These are phyloP conservation scores for Litchi chinensis DNA, from an alignment of 345 rosid genomes.

Conservation along the genomic window DNA sequence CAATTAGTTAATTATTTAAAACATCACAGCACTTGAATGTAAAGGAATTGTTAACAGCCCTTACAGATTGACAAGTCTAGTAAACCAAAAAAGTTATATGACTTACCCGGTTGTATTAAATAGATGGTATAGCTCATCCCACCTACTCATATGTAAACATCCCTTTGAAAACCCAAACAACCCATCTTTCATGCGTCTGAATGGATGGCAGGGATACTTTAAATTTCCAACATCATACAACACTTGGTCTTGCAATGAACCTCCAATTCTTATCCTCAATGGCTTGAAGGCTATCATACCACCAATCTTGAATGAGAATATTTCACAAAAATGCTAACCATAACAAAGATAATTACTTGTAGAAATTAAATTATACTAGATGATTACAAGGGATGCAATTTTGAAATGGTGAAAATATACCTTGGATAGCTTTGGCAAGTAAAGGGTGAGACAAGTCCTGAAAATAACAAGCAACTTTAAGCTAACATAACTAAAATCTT, in stretches of 20 bases:
- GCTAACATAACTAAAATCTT: slow-evolving; percentile 1
- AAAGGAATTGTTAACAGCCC: not conserved
- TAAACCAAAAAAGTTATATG: slow-evolving; percentile 8
- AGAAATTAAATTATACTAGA: slow-evolving; percentile 10
- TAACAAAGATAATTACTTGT: slow-evolving; percentile 7
- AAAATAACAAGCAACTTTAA: slow-evolving; percentile 21
- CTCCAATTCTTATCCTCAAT: slow-evolving; percentile 92
- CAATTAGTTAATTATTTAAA: not conserved
- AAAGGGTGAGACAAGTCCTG: slow-evolving; percentile 86
- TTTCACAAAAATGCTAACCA: slow-evolving; percentile 2
- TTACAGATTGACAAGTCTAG: not conserved
- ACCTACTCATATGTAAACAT: slow-evolving; percentile 85
- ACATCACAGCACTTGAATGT: not conserved
- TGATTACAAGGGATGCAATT: not conserved
- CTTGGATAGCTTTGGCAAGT: slow-evolving; percentile 79
- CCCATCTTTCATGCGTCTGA: slow-evolving; percentile 56
- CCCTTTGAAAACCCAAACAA: slow-evolving; percentile 93
- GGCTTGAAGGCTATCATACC: slow-evolving; percentile 59
- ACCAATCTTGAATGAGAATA: slow-evolving; percentile 13
- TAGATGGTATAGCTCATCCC: slow-evolving; percentile 82
- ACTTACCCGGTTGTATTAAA: slow-evolving; percentile 68
- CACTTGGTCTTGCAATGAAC: slow-evolving; percentile 96
- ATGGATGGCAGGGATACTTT: slow-evolving; percentile 73
- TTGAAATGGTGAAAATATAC: slow-evolving; percentile 26
- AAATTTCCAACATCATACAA: slow-evolving; percentile 64